Evolutionary conservation across 768 basidiomycete genomes (phyloP).

Genomic region (Phylloporus scabripes): DNA sequence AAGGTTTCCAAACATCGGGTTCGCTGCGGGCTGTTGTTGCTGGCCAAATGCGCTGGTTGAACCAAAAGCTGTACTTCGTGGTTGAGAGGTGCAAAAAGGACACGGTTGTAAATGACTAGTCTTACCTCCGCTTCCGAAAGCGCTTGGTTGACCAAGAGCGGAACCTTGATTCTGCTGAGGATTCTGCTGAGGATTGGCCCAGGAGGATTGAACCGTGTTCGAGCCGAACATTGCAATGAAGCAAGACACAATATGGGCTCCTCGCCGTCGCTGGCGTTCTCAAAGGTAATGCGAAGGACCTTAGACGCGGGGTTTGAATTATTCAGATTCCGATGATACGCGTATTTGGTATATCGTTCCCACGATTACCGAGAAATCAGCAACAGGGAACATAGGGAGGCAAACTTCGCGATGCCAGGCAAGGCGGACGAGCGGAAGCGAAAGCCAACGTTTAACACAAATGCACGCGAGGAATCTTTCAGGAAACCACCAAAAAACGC

Average conservation of each 20-base stretch:
- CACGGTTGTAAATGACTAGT: constrained; percentile 26
- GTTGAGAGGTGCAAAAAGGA: constrained; percentile 22
- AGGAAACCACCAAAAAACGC: constrained; percentile 64
- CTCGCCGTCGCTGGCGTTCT: constrained; percentile 24
- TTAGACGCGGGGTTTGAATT: constrained; percentile 16
- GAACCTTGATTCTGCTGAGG: constrained; percentile 49
- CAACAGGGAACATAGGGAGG: constrained; percentile 7
- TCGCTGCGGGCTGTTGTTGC: constrained; percentile 62
- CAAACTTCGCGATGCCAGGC: constrained; percentile 43
- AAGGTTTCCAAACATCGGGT: constrained; percentile 77
- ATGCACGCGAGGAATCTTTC: constrained; percentile 74
- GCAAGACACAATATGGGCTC: constrained; percentile 8
- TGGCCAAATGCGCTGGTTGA: constrained; percentile 55
- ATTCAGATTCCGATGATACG: constrained; percentile 12
- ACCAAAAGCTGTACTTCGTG: constrained; percentile 45
- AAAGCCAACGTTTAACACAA: constrained; percentile 70
- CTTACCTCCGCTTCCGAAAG: constrained; percentile 53
- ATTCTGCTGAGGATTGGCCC: constrained; percentile 63
- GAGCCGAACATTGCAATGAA: constrained; percentile 54
- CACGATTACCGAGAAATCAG: constrained; percentile 15
- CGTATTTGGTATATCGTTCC: constrained; percentile 21
- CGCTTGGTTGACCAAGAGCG: constrained; percentile 66
- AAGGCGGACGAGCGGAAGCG: constrained; percentile 33
- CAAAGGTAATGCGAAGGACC: constrained; percentile 11
- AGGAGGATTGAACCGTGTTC: constrained; percentile 50